phyloP scores from a whole-genome alignment of 352 stramenopile genomes.

The Globisporangium recalcitrans region DNA sequence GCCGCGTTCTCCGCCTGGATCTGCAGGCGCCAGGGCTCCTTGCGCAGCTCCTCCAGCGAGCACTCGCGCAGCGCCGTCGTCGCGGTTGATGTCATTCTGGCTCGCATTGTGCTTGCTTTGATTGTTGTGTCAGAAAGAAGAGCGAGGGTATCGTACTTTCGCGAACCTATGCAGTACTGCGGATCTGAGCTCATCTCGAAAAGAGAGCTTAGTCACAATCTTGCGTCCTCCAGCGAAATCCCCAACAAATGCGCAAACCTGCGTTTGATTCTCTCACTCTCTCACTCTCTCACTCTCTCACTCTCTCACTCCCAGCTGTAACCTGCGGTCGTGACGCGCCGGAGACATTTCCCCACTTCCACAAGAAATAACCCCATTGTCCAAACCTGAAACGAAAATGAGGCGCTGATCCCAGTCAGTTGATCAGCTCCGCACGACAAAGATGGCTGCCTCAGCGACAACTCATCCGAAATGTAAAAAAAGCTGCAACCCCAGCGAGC shows the following conservation, averaged over 20 bases:
- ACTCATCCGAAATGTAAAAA: neutral
- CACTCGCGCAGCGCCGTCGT: conserved; percentile 37
- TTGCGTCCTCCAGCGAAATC: no score
- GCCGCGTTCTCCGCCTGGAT: conserved; percentile 73
- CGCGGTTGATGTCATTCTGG: neutral
- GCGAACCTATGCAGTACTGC: no score
- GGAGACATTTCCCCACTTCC: conserved; percentile 12
- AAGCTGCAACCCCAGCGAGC: neutral
- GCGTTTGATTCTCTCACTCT: no score
- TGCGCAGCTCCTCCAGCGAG: conserved; percentile 80
- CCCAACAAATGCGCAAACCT: neutral
- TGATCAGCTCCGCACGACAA: neutral
- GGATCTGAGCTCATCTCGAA: no score
- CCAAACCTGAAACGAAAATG: neutral
- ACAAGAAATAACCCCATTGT: conserved; percentile 4
- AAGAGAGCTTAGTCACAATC: no score
- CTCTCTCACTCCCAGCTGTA: neutral
- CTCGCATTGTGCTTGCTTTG: no score
- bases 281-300: no score
- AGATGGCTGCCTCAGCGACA: neutral
- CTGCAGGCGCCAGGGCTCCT: conserved; percentile 80
- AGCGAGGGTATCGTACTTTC: no score
- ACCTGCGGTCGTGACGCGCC: conserved; percentile 14
- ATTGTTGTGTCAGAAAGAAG: no score
- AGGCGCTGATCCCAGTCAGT: neutral